Base-by-base conservation (phyloP, 768 basidiomycete genomes). In the Albatrellus ellisii region DNA sequence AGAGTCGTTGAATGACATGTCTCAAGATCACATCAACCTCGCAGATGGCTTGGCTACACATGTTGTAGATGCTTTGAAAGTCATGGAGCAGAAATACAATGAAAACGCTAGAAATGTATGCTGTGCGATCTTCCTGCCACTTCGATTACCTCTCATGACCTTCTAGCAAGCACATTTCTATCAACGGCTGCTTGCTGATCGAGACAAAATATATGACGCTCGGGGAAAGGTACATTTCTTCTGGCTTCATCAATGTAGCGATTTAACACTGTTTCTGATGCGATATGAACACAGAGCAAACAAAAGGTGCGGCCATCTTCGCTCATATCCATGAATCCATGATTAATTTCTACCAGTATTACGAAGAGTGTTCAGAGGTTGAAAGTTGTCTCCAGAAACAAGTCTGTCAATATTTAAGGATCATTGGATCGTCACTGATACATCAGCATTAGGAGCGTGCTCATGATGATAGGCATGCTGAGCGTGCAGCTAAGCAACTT, bases 301-400 rank as follows among this genome's bases (percentile, higher is more conserved):
- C 71, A 75, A 54, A 80, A 79, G 69, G 79, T 77, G 43, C 6
- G 24, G 53, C 33, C 17, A 41, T 24, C 12, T 43, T 29, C 32
- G 20, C 39, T 22, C 31, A 37, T 31, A 46, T 24, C 2, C n/a
- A 7, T 18, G 32, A 27, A 18, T 40, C 34, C 26, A 15, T 44
- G 26, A 40, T 44, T 45, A 34, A 44, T 31, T 24, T 47, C 15
- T 32, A 35, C 33, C 47, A 89, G 86, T 89, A 89, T 52, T 80
- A 88, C 50, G 78, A 77, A 22, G 77, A 85, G 50, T 89, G 87
- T 55, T 53, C 54, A 12, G 84, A 87, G 56, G 72, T 82, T 17
- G 82, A 84, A 52, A 57, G 67, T 17, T 70, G 75, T 52, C 77
- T 81, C 37, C 82, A 85, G 65, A 89, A 87, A 60, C 85, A 88